Conservation (phyloP, 805 yeast species). For the Metschnikowia shivogae region DNA sequence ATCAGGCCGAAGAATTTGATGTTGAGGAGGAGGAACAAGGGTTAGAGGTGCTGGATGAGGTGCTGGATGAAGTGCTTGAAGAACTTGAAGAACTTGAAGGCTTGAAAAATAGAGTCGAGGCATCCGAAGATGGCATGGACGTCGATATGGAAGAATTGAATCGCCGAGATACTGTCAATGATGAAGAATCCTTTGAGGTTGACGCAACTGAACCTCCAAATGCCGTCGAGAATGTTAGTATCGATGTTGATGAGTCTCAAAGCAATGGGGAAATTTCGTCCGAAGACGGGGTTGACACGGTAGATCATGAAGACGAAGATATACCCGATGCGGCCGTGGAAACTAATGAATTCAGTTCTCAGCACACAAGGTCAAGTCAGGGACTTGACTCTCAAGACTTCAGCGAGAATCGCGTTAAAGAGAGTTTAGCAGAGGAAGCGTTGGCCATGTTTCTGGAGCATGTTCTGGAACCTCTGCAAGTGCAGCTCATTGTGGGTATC, state of each 20-base stretch:
- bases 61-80: neutral
- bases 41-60: neutral
- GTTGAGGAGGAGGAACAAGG: constrained; percentile 1
- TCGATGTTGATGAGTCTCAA: too few relatives aligned
- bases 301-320: too few relatives aligned
- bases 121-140: neutral
- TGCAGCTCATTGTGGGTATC: neutral
- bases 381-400: too few relatives aligned
- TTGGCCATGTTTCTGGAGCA: constrained; percentile 1
- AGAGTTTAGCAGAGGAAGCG: neutral
- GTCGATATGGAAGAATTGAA: neutral
- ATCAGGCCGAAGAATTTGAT: neutral
- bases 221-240: neutral
- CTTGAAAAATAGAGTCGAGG: neutral
- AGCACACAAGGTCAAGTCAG: too few relatives aligned
- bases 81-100: constrained; percentile 8
- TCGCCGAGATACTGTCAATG: neutral
- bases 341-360: too few relatives aligned
- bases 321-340: too few relatives aligned
- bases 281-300: too few relatives aligned
- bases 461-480: neutral
- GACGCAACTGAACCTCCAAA: neutral
- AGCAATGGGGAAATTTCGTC: too few relatives aligned
- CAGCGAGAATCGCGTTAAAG: neutral
- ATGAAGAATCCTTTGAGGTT: neutral